These are phyloP conservation scores for Flagelloscypha sp. DNA, from an alignment of 768 basidiomycete genomes.

Conservation along the genomic window DNA sequence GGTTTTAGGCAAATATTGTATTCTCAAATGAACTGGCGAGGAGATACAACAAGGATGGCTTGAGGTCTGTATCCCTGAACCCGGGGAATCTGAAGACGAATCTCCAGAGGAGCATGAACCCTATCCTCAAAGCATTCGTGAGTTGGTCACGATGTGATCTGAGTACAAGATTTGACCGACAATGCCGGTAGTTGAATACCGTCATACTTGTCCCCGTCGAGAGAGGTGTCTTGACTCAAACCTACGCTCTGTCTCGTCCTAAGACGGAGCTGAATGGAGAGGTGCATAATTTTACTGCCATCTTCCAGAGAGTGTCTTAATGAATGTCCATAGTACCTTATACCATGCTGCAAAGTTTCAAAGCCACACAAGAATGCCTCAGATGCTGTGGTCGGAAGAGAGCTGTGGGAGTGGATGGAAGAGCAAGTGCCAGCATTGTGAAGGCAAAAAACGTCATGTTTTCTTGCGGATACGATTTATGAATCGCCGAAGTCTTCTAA, in stretches of 20 bases:
- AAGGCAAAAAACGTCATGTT: too few species aligned
- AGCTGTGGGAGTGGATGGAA: constrained; percentile 11
- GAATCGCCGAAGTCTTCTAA: too few species aligned
- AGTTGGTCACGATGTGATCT: too few species aligned
- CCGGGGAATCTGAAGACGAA: constrained; percentile 25
- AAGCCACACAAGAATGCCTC: constrained; percentile 1
- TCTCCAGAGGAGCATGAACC: constrained; percentile 22
- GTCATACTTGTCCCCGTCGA: too few species aligned
- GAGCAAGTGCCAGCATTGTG: too few species aligned
- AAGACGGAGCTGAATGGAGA: constrained; percentile 16
- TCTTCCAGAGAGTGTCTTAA: too few species aligned
- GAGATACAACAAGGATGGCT: constrained; percentile 31
- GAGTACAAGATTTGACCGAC: too few species aligned
- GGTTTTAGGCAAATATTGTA: constrained; percentile 32
- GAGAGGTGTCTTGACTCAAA: constrained; percentile 27
- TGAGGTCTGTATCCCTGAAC: constrained; percentile 31
- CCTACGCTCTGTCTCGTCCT: constrained; percentile 23
- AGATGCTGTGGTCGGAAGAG: constrained; percentile 6
- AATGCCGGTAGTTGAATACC: too few species aligned
- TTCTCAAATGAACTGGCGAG: constrained; percentile 31
- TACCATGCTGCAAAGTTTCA: constrained; percentile 6
- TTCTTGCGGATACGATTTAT: too few species aligned
- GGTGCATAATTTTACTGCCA: too few species aligned
- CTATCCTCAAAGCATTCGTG: too few species aligned
- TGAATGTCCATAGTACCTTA: constrained; percentile 10